Base-by-base conservation (phyloP, 106 monocot genomes). In the Acorus gramineus region DNA sequence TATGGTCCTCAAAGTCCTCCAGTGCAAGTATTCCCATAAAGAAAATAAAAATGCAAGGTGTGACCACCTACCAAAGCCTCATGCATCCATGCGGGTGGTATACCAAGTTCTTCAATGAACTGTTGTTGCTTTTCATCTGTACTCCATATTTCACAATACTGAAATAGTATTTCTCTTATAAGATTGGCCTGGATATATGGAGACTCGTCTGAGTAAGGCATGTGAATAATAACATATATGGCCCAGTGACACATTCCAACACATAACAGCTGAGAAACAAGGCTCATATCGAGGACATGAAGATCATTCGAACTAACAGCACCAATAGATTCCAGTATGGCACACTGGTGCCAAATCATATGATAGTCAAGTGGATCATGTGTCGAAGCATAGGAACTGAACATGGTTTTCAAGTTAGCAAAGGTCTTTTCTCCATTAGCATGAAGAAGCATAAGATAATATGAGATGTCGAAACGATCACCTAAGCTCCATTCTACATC, bases 401-500 rank as follows among this genome's bases (percentile, higher is more conserved):
- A 86, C 92, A 91, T 86, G 7, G 79, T 73, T 83, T 98, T 98
- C 52, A 92, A 56, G 51, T 79, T 10, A 57, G 44, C 64, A 65
- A 79, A 85, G 7, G 66, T 59, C 59, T 85, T 74, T 4, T 80
- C 77, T 52, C 69, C 74, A 60, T 81, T 83, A 55, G 85, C 85
- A 88, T 92, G 88, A 76, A 98, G 98, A 64, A 98, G 88, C 92
- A 98, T 92, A 47, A 98, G 80, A 76, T 98, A 98, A 77, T 92
- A 98, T 56, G 85, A 74, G 56, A 98, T 81, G 73, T 98, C 98
- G 67, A 72, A 98, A 11, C 74, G 79, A 43, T 98, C 88, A 70
- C 84, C 92, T 59, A 52, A 52, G 28, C 50, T 79, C 85, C 83
- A 85, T 4, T 74, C 72, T 44, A 73, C 42, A 49, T 44, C n/a